Evolutionary conservation across 2,329 filamentous ascomycete genomes (phyloP), one percentile per base, ranked within the genome.

Genomic region (Cryphonectria carpinicola): DNA sequence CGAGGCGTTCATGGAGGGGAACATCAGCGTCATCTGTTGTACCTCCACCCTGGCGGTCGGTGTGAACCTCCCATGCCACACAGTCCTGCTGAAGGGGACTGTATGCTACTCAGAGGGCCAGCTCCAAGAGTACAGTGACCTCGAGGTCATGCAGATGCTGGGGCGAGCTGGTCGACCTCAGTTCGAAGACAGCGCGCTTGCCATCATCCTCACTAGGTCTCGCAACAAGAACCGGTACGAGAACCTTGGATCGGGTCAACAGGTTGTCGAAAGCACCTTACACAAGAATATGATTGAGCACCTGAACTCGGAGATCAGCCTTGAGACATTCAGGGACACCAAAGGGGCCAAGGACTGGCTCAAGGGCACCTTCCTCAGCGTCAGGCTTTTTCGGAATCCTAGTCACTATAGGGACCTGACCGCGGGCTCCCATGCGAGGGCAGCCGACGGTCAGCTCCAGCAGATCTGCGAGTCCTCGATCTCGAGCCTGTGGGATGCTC

Each of bases 111-210:
- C 88, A 70, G 86, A 89, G 19, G 84, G 85, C 8, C 84, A 81
- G 10, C 76, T 88, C 52, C 87, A 89, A 69, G 93, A 96, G 77
- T 94, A 94, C 74, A 90, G 92, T 0, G 93, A 96, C 77, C 83
- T 97, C 6, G 93, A 97, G 74, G 87, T 95, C 72, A 95, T 95
- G 91, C 93, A 97, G 76, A 97, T 97, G 93, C 87, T 97, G 65
- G 93, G 93, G 8, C 89, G 93, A 73, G 93, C 93, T 66, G 93
- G 94, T 1, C 86, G 93, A 28, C 93, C 94, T 7, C 94, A 97
- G 76, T 97, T 95, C 73, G 94, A 95, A 75, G 86, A 89, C 65
- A 92, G 83, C 70, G 93, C 92, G 3, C 86, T 90, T 54, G 94
- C 92, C 14, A 89, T 96, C 22, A 95, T 97, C 68, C 88, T 97